Evolutionary conservation across 768 basidiomycete species (phyloP).

Genomic region (Pisolithus microcarpus): DNA sequence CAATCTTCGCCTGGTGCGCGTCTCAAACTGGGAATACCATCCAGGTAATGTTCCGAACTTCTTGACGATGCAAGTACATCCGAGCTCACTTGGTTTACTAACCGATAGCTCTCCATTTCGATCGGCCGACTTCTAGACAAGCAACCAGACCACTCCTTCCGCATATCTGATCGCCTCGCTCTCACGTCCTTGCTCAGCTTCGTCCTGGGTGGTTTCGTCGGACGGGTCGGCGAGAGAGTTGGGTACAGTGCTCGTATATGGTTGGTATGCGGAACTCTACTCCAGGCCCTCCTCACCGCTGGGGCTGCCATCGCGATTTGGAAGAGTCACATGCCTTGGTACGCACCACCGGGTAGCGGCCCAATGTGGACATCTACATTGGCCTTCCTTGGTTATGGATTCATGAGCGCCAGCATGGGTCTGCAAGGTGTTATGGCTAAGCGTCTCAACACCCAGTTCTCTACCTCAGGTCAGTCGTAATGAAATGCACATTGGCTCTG

Average conservation of each 20-base stretch:
- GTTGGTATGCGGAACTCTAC: conserved; percentile 60
- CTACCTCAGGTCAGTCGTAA: conserved; percentile 53
- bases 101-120: conserved; percentile 59
- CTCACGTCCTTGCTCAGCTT: conserved; percentile 66
- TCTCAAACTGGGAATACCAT: conserved; percentile 79
- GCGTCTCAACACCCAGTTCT: conserved; percentile 68
- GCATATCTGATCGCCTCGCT: conserved; percentile 72
- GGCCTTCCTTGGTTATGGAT: conserved; percentile 62
- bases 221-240: conserved; percentile 66
- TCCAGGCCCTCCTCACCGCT: conserved; percentile 71
- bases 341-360: conserved; percentile 45
- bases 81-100: background rate
- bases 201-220: conserved; percentile 61
- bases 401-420: conserved; percentile 70
- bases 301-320: conserved; percentile 60
- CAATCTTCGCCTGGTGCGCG: conserved; percentile 78
- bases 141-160: conserved; percentile 50
- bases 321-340: conserved; percentile 51
- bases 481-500: background rate
- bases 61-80: background rate
- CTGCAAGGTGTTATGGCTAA: conserved; percentile 85
- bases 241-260: conserved; percentile 63
- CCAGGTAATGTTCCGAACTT: conserved; percentile 38
- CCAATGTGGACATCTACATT: conserved; percentile 62
- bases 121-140: conserved; percentile 64